A percentile compares a stretch with the other conserved stretches of the same genome.
Conservation (phyloP, 345 rosid species). For the Eucalyptus tenuipes region DNA sequence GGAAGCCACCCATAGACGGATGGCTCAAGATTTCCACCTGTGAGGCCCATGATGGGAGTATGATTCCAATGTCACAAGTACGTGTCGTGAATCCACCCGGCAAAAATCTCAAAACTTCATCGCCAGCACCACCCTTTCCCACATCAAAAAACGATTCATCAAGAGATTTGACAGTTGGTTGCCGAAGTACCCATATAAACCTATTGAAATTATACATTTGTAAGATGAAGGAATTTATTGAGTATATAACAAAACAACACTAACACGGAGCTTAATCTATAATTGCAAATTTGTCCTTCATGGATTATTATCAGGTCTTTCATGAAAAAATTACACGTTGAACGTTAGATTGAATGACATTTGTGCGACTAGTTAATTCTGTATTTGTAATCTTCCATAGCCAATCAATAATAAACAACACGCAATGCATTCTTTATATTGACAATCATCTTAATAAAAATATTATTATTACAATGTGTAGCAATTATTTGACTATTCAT, state of each 20-base stretch:
- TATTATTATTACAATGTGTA: neutral
- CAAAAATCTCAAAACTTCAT: slow-evolving; percentile 5
- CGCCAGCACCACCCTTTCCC: neutral
- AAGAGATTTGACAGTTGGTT: neutral
- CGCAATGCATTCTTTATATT: neutral
- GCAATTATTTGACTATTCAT: neutral
- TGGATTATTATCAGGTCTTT: neutral
- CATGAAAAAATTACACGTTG: neutral
- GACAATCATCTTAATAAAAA: neutral
- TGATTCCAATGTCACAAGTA: slow-evolving; percentile 14
- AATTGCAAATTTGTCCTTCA: neutral
- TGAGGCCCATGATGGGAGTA: slow-evolving; percentile 50
- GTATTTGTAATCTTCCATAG: neutral
- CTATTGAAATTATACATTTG: neutral
- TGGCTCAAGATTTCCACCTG: slow-evolving; percentile 40
- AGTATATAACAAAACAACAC: neutral
- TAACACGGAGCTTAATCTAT: neutral
- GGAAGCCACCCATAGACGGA: neutral
- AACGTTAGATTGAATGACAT: neutral
- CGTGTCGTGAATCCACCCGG: slow-evolving; percentile 42
- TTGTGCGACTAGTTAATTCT: neutral
- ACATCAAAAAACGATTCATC: neutral
- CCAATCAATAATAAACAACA: neutral
- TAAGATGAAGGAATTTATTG: neutral
- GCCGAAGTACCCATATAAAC: neutral